Evolutionary conservation across 2,329 filamentous ascomycete species (phyloP).

Genomic region (Clarireedia hainanense): DNA sequence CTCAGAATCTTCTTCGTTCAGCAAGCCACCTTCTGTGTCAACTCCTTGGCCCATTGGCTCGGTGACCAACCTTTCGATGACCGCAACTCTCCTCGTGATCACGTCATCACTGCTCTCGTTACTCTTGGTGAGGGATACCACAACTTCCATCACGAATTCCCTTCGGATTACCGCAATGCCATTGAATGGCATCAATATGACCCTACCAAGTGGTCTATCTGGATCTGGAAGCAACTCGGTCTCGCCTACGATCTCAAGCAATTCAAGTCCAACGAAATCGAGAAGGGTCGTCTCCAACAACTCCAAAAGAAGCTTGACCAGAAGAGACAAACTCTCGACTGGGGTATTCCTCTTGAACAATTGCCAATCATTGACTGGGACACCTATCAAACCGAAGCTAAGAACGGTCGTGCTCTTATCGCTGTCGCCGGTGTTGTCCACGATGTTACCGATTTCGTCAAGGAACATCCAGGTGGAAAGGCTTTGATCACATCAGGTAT

Average conservation of each 20-base stretch:
- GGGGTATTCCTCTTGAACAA: constrained; percentile 79
- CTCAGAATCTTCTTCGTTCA: constrained; percentile 84
- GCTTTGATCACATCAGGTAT: constrained; percentile 75
- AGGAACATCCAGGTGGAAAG: constrained; percentile 85
- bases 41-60: constrained; percentile 84
- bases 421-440: constrained; percentile 80
- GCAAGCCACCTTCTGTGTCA: constrained; percentile 90
- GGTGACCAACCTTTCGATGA: constrained; percentile 90
- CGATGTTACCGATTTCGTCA: constrained; percentile 77
- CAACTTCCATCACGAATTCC: constrained; percentile 95
- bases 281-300: constrained; percentile 85
- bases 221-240: constrained; percentile 74
- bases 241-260: constrained; percentile 83
- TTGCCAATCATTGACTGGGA: constrained; percentile 83
- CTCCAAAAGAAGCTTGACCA: constrained; percentile 89
- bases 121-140: constrained; percentile 87
- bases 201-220: constrained; percentile 86
- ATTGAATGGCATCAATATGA: constrained; percentile 90
- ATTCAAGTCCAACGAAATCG: constrained; percentile 86
- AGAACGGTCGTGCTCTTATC: constrained; percentile 69
- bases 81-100: constrained; percentile 83
- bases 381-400: constrained; percentile 69
- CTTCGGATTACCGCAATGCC: constrained; percentile 86
- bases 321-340: constrained; percentile 74
- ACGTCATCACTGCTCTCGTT: constrained; percentile 76